Evolutionary conservation across 106 monocot species (phyloP).

Genomic region (Gastrodia elata): DNA sequence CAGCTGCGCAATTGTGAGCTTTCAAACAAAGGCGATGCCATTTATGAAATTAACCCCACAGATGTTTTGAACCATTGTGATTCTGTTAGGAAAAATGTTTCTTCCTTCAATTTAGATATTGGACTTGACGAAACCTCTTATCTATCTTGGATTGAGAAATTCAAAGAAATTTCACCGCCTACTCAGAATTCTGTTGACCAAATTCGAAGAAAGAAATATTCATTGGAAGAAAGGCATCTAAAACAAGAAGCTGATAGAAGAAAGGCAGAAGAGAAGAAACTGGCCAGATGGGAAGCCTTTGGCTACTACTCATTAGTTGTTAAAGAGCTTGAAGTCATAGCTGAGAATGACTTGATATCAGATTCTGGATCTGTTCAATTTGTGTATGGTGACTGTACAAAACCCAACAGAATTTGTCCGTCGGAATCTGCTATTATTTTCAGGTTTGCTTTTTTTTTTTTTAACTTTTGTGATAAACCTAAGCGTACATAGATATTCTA

Average conservation of each 20-base stretch:
- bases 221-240: slow-evolving; percentile 27
- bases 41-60: slow-evolving; percentile 59
- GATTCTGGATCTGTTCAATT: slow-evolving; percentile 72
- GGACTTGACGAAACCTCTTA: slow-evolving; percentile 74
- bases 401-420: slow-evolving; percentile 48
- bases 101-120: slow-evolving; percentile 30
- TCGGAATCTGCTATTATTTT: slow-evolving; percentile 77
- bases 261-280: slow-evolving; percentile 55
- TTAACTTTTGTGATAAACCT: not conserved
- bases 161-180: slow-evolving; percentile 52
- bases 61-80: slow-evolving; percentile 14
- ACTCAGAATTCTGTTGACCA: slow-evolving; percentile 20
- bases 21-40: slow-evolving; percentile 31
- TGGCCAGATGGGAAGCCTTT: slow-evolving; percentile 81
- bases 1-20: slow-evolving; percentile 36
- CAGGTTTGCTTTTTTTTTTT: slow-evolving; percentile 36
- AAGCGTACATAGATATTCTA: too few species aligned
- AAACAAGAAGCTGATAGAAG: slow-evolving; percentile 48
- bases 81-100: slow-evolving; percentile 12
- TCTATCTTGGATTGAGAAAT: slow-evolving; percentile 83
- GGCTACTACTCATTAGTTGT: slow-evolving; percentile 72
- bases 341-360: slow-evolving; percentile 24
- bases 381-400: slow-evolving; percentile 94
- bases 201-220: slow-evolving; percentile 23
- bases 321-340: slow-evolving; percentile 35